Evolutionary conservation across 805 yeast species (phyloP).

Genomic region (Candida corydali): DNA sequence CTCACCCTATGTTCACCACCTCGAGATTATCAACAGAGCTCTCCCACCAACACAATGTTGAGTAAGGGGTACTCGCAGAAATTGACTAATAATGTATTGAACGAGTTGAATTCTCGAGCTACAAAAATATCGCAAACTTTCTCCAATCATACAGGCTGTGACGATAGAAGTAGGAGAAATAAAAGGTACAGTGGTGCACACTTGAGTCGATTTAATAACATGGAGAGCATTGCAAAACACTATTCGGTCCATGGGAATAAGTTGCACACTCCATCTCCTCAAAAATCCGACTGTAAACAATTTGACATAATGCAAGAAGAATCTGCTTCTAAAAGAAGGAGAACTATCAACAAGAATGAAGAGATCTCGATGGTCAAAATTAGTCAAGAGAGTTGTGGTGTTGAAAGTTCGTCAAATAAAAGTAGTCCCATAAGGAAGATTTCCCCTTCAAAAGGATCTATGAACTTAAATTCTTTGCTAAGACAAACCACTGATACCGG

Average conservation of each 20-base stretch:
- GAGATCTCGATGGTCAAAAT: conserved; percentile 17
- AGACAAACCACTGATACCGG: conserved; percentile 12
- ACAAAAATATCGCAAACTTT: conserved; percentile 25
- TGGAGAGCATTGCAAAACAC: conserved; percentile 49
- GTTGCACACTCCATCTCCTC: conserved; percentile 6
- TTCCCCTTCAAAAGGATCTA: conserved; percentile 39
- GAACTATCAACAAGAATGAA: conserved; percentile 41
- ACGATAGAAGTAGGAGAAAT: conserved; percentile 10
- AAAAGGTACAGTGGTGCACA: conserved; percentile 32
- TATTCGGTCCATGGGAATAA: conserved; percentile 34
- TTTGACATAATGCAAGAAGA: not conserved
- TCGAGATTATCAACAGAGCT: conserved; percentile 2
- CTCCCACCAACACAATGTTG: conserved; percentile 24
- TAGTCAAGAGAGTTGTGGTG: not conserved
- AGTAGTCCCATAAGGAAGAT: conserved; percentile 25
- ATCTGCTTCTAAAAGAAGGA: conserved; percentile 26
- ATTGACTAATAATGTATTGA: conserved; percentile 41
- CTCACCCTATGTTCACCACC: conserved; percentile 31
- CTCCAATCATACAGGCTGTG: not conserved
- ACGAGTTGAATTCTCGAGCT: conserved; percentile 42
- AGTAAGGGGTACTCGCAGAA: conserved; percentile 45
- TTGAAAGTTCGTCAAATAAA: not conserved
- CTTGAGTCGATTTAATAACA: conserved; percentile 30
- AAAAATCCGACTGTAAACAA: not conserved
- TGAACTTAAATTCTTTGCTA: conserved; percentile 31